Conservation (phyloP, 768 basidiomycete species). For the Tricholomella constricta region DNA sequence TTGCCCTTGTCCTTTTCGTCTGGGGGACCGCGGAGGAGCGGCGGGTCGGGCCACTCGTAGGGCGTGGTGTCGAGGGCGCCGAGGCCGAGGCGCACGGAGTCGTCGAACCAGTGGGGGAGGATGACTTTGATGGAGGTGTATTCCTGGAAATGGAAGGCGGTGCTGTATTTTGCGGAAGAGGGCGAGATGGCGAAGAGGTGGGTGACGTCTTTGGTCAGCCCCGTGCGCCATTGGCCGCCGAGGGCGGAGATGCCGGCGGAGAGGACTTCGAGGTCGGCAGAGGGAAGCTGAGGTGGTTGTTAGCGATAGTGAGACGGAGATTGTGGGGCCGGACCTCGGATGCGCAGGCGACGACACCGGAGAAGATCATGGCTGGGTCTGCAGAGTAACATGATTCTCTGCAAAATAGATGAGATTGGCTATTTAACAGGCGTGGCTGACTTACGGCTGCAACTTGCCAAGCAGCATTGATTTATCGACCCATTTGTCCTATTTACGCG, state of each 20-base stretch:
- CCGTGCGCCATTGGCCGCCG: slow-evolving; percentile 80
- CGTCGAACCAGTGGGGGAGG: slow-evolving; percentile 94
- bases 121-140: slow-evolving; percentile 65
- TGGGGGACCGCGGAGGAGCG: slow-evolving; percentile 37
- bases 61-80: slow-evolving; percentile 49
- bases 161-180: slow-evolving; percentile 53
- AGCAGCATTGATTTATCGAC: slow-evolving; percentile 66
- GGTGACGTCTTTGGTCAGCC: slow-evolving; percentile 83
- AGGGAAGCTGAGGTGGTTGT: slow-evolving; percentile 46
- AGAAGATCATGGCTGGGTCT: slow-evolving; percentile 79
- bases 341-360: slow-evolving; percentile 75
- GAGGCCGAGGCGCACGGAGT: slow-evolving; percentile 60
- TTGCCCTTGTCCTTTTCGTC: slow-evolving; percentile 25
- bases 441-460: slow-evolving; percentile 59
- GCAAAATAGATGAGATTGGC: slow-evolving; percentile 3
- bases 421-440: slow-evolving; percentile 1
- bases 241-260: slow-evolving; percentile 70
- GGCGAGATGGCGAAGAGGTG: slow-evolving; percentile 72
- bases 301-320: not conserved
- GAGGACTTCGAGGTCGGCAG: slow-evolving; percentile 71
- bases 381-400: slow-evolving; percentile 71
- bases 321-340: slow-evolving; percentile 50
- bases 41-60: slow-evolving; percentile 79
- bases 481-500: slow-evolving; percentile 56
- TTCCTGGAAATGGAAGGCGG: slow-evolving; percentile 58